These are phyloP conservation scores for Neurospora sp. DNA, from an alignment of 495 filamentous ascomycete genomes.

Conservation along the genomic window DNA sequence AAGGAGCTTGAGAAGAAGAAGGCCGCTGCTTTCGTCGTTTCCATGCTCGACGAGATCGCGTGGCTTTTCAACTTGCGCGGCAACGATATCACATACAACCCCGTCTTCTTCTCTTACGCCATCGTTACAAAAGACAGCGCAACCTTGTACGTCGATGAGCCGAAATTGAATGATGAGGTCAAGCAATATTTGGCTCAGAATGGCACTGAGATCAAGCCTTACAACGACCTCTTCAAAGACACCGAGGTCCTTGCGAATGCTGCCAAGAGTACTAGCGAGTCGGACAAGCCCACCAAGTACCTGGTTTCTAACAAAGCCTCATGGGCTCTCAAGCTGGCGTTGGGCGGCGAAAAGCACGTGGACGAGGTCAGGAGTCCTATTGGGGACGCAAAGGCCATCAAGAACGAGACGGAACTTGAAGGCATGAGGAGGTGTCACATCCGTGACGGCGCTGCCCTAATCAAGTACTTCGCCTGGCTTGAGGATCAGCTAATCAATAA, in stretches of 20 bases:
- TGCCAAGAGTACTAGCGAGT: slow-evolving; percentile 21
- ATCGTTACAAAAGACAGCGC: slow-evolving; percentile 73
- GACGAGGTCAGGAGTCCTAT: slow-evolving; percentile 84
- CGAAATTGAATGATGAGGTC: slow-evolving; percentile 63
- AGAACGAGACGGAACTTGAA: slow-evolving; percentile 83
- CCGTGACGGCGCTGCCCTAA: slow-evolving; percentile 85
- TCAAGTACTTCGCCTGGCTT: slow-evolving; percentile 93
- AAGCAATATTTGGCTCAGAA: slow-evolving; percentile 61
- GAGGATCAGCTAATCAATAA: slow-evolving; percentile 76
- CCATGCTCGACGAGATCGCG: slow-evolving; percentile 94
- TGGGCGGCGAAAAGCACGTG: slow-evolving; percentile 81
- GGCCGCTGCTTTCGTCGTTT: slow-evolving; percentile 77
- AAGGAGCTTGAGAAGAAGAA: slow-evolving; percentile 93
- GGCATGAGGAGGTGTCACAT: slow-evolving; percentile 94
- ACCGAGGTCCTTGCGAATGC: slow-evolving; percentile 49
- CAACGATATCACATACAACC: slow-evolving; percentile 96
- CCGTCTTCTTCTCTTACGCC: slow-evolving; percentile 97
- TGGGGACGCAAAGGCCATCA: slow-evolving; percentile 92
- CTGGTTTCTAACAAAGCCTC: slow-evolving; percentile 82
- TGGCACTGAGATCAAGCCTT: slow-evolving; percentile 67
- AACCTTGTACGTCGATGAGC: slow-evolving; percentile 74
- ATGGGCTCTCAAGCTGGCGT: slow-evolving; percentile 80
- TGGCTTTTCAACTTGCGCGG: slow-evolving; percentile 97
- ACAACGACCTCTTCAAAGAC: slow-evolving; percentile 74
- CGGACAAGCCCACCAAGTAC: slow-evolving; percentile 52